Evolutionary conservation across 768 basidiomycete species (phyloP), one percentile per base, ranked within the genome.

Genomic region (Leccinellum luteum): DNA sequence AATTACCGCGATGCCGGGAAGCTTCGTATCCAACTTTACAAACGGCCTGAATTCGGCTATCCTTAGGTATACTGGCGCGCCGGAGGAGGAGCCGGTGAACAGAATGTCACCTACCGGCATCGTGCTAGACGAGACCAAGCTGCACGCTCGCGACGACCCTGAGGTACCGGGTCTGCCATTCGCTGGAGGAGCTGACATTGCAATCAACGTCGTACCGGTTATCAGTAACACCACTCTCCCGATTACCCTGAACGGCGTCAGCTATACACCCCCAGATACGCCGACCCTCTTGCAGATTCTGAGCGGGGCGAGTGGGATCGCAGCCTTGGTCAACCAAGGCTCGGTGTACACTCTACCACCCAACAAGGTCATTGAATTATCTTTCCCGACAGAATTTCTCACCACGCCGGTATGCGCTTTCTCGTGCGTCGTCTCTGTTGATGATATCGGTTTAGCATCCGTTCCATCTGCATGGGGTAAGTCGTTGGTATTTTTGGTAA

Each of bases 281-380:
- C 81, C 81, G 3, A 78, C 80, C 2, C 64, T 82, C 8, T 66
- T 82, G 43, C 81, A 82, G 55, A 66, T 77, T 45, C 51, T 80
- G 25, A 78, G 74, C 43, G 79, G 79, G 2, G 65, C 74, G 0
- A 52, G 54, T 6, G 63, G 67, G 3, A 71, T 78, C 1, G 62
- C 69, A 7, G 64, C 70, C 12, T 66, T 81, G 23, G 69, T 76
- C 4, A 75, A 77, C 4, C 48, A 69, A 4, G 79, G 78, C 6
- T 72, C 73, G 28, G 74, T 81, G 10, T 80, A 79, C 55, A 62
- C 66, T 3, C 63, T 84, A 19, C 79, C 78, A 0, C 61, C 66
- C 3, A 79, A 81, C 61, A 73, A 78, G 43, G 72, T 78, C 27
- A 74, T 83, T 53, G 81, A 83, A 54, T 52, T 83, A 30, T 45